Conservation (phyloP, 2,329 filamentous ascomycete genomes). For the Hypoxylon rubiginosum region DNA sequence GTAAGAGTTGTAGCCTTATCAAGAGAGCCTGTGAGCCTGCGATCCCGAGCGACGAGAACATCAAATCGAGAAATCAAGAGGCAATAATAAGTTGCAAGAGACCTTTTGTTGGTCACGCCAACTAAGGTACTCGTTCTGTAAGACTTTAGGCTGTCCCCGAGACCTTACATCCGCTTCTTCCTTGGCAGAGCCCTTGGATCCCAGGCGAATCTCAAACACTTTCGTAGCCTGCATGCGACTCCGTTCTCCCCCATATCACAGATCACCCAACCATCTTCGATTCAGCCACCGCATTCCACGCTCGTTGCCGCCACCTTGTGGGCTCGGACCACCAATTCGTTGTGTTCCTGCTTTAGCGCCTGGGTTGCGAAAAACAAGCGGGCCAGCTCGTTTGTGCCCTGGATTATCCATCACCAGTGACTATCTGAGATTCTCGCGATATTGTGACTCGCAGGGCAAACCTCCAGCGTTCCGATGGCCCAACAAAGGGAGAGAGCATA, state of each 20-base stretch:
- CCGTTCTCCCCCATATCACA: constrained; percentile 39
- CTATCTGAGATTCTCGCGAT: constrained; percentile 1
- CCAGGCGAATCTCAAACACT: constrained; percentile 44
- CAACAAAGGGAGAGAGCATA: background rate
- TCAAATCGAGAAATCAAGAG: background rate
- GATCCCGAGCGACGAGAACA: constrained; percentile 5
- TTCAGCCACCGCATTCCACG: constrained; percentile 38
- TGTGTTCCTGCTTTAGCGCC: constrained; percentile 44
- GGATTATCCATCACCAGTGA: constrained; percentile 9
- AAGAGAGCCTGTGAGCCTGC: constrained; percentile 1
- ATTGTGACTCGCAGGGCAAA: constrained; percentile 1
- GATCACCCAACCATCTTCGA: constrained; percentile 35
- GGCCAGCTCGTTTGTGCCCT: constrained; percentile 18
- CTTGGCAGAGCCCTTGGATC: constrained; percentile 36
- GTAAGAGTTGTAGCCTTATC: background rate
- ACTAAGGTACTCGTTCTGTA: constrained; percentile 19
- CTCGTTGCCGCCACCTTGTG: constrained; percentile 35
- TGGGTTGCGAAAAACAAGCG: constrained; percentile 27
- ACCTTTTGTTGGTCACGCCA: constrained; percentile 9
- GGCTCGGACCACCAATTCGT: constrained; percentile 23
- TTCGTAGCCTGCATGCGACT: constrained; percentile 38
- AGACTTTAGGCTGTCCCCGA: constrained; percentile 24
- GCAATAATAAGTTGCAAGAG: background rate
- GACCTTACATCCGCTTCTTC: constrained; percentile 35
- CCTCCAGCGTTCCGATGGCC: background rate